These are phyloP conservation scores for Phytophthora agathidicida DNA, from an alignment of 352 stramenopile species.

Conservation along the genomic window DNA sequence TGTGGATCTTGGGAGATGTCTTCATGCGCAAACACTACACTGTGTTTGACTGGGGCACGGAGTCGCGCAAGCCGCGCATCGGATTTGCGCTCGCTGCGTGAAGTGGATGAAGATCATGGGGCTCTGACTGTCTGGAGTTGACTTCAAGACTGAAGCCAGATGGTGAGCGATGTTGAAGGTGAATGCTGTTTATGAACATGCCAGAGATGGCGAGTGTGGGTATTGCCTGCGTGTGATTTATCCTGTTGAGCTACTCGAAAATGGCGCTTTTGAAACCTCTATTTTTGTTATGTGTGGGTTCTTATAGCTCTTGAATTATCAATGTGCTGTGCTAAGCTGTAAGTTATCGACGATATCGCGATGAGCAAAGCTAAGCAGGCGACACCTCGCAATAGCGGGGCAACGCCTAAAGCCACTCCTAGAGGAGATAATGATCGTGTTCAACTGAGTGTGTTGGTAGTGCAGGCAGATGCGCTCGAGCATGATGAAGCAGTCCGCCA, in stretches of 20 bases:
- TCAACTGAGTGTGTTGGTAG: constrained; percentile 57
- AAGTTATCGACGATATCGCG: not conserved
- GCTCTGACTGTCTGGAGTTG: not conserved
- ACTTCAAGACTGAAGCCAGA: constrained; percentile 3
- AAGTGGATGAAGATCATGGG: constrained; percentile 17
- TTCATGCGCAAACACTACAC: constrained; percentile 97
- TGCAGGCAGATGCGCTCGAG: constrained; percentile 59
- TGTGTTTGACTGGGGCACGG: constrained; percentile 91
- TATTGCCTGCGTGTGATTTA: constrained; percentile 17
- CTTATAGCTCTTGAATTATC: not conserved
- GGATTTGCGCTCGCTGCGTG: constrained; percentile 85
- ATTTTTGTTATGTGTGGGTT: constrained; percentile 20
- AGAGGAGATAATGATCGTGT: constrained; percentile 11
- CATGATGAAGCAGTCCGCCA: constrained; percentile 58
- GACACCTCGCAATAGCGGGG: constrained; percentile 13
- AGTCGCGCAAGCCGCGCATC: constrained; percentile 77
- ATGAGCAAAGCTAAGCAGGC: constrained; percentile 36
- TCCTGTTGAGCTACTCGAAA: constrained; percentile 26
- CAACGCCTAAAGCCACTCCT: constrained; percentile 27
- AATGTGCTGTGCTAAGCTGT: constrained; percentile 1
- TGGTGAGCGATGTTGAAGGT: constrained; percentile 1
- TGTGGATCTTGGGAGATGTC: constrained; percentile 93
- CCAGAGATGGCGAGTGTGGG: not conserved
- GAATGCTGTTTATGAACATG: constrained; percentile 1
- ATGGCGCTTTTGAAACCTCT: constrained; percentile 27